Conservation (phyloP, 1,139 yeast species). For the Geotrichum bryndzae region DNA sequence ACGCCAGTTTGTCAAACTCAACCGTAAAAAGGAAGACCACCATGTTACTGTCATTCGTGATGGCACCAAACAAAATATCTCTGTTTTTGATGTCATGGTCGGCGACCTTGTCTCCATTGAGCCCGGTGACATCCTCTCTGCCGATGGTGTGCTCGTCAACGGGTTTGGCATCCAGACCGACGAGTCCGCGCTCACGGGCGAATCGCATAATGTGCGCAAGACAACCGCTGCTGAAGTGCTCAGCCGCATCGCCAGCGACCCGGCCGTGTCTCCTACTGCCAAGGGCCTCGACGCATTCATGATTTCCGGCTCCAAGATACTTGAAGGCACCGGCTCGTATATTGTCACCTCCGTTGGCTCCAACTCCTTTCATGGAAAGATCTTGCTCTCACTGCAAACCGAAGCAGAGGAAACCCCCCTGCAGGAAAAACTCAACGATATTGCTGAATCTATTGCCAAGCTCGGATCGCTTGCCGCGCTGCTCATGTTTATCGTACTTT, state of each 20-base stretch:
- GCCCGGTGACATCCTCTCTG: slow-evolving; percentile 93
- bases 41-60: slow-evolving; percentile 69
- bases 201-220: slow-evolving; percentile 74
- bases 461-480: slow-evolving; percentile 85
- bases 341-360: slow-evolving; percentile 86
- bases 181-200: slow-evolving; percentile 92
- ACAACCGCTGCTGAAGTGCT: slow-evolving; percentile 49
- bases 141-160: slow-evolving; percentile 69
- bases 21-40: slow-evolving; percentile 72
- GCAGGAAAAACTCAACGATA: slow-evolving; percentile 69
- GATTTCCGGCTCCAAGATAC: slow-evolving; percentile 83
- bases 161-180: slow-evolving; percentile 81
- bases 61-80: slow-evolving; percentile 61
- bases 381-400: slow-evolving; percentile 69
- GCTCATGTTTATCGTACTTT: slow-evolving; percentile 67
- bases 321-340: slow-evolving; percentile 83
- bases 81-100: slow-evolving; percentile 70
- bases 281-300: slow-evolving; percentile 66
- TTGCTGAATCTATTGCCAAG: slow-evolving; percentile 91
- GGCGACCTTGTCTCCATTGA: slow-evolving; percentile 81
- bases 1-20: slow-evolving; percentile 81
- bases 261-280: slow-evolving; percentile 23
- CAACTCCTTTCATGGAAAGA: slow-evolving; percentile 85
- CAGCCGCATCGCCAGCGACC: slow-evolving; percentile 24
- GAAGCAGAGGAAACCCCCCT: slow-evolving; percentile 85